A percentile compares a stretch with the other conserved stretches of the same genome.
Evolutionary conservation across 2,329 filamentous ascomycete species (phyloP).

Genomic region (Akanthomyces uredinophilus): DNA sequence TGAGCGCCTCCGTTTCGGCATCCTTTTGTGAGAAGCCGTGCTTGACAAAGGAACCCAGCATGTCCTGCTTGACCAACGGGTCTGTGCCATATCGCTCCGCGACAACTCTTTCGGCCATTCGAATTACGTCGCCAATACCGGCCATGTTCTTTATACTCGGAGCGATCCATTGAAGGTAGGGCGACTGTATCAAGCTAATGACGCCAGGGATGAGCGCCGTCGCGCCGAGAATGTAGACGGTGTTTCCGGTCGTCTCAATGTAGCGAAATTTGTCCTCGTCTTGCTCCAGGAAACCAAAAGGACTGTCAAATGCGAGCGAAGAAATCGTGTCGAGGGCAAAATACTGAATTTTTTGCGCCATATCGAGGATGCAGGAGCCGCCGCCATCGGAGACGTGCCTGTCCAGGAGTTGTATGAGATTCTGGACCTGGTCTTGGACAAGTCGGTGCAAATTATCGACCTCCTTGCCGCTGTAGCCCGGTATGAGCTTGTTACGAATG

Average conservation of each 20-base stretch:
- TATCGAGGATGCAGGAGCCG: constrained; percentile 27
- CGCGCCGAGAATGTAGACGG: constrained; percentile 38
- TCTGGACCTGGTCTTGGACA: constrained; percentile 42
- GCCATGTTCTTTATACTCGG: constrained; percentile 25
- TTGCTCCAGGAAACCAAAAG: constrained; percentile 41
- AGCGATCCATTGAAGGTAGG: constrained; percentile 32
- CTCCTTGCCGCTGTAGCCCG: constrained; percentile 25
- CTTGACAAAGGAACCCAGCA: constrained; percentile 34
- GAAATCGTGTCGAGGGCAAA: constrained; percentile 53
- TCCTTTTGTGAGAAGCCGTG: constrained; percentile 31
- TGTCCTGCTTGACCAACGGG: constrained; percentile 26
- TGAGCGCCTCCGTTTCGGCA: constrained; percentile 36
- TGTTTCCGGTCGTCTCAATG: constrained; percentile 36
- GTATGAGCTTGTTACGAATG: constrained; percentile 30
- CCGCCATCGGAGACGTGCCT: constrained; percentile 24
- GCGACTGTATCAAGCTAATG: constrained; percentile 33
- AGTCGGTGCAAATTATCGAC: constrained; percentile 24
- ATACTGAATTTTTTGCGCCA: constrained; percentile 46
- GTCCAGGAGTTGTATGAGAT: constrained; percentile 42
- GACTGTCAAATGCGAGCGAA: constrained; percentile 43
- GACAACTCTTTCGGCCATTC: constrained; percentile 25
- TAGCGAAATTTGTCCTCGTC: constrained; percentile 43
- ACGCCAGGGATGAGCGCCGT: constrained; percentile 40
- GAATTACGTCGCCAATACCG: constrained; percentile 31
- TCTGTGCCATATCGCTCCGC: constrained; percentile 25